Conservation (phyloP, 495 filamentous ascomycete genomes). For the Lindgomyces ingoldianus region DNA sequence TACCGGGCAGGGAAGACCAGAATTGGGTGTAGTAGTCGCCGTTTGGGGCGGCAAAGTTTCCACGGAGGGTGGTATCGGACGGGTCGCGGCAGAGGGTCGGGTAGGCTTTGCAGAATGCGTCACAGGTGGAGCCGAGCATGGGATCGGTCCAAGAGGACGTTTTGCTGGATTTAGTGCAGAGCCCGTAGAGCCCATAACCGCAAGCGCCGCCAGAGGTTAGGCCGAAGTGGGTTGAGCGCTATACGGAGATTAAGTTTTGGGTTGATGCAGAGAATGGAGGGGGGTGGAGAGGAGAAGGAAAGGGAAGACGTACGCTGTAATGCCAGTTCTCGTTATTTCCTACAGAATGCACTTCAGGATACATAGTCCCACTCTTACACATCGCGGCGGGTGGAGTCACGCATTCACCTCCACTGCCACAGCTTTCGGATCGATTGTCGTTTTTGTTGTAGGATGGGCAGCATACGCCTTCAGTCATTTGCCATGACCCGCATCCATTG, state of each 20-base stretch:
- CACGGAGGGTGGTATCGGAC: not conserved
- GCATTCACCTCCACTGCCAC: not conserved
- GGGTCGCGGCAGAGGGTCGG: conserved; percentile 1
- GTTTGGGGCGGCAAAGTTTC: conserved; percentile 7
- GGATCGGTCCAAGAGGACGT: conserved; percentile 11
- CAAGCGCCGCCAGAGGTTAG: conserved; percentile 5
- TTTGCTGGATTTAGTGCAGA: conserved; percentile 2
- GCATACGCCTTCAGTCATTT: conserved; percentile 6
- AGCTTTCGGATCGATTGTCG: conserved; percentile 6
- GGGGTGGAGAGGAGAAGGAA: no score
- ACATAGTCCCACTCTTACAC: conserved; percentile 11
- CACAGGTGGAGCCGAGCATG: conserved; percentile 5
- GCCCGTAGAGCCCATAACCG: conserved; percentile 7
- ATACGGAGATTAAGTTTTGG: not conserved
- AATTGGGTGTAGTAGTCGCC: conserved; percentile 12
- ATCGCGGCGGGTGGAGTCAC: conserved; percentile 1
- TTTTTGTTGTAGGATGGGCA: conserved; percentile 5
- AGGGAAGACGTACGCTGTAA: conserved; percentile 12
- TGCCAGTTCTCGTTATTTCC: not conserved
- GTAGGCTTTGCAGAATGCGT: conserved; percentile 11
- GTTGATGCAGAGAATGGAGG: not conserved
- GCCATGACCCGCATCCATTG: conserved; percentile 4
- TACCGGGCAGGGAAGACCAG: not conserved
- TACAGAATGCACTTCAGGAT: conserved; percentile 5
- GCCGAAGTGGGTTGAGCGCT: conserved; percentile 9